Base-by-base conservation (phyloP, 2,329 filamentous ascomycete genomes). In the Cladosporium sp. region DNA sequence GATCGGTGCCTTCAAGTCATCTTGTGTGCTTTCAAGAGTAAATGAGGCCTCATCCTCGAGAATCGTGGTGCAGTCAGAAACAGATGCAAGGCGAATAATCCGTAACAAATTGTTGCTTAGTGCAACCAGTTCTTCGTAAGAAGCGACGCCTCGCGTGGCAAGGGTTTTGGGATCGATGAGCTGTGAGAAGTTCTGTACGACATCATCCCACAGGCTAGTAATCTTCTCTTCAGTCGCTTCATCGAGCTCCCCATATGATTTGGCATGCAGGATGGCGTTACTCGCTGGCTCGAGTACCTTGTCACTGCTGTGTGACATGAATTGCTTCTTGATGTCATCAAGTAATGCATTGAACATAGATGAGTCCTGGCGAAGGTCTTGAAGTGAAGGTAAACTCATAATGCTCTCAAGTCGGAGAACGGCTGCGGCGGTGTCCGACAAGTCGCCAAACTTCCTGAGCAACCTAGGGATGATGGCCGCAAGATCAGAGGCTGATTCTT, bases 251-350 rank as follows among this genome's bases (percentile, higher is more conserved):
- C 93, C 89, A 54, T 89, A 92, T 53, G 84, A 84, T 56, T 88
- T 84, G 7, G 92, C 90, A 64, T 94, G 89, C 27, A 95, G 72
- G 32, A 98, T 80, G 4, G 91, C 88, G 18, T 83, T 78, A 22
- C 86, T 85, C 12, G 90, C 92, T 67, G 96, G 91, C 9, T 83
- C 82, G 39, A 98, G 76, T 15, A 97, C 91, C 49, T 81, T 80
- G 59, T 88, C 86, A 61, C 95, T 88, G 38, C 88, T 87, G 63
- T 98, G 93, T n/a, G 89, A 83, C 60, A 86, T 83, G 70, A 98
- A 97, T 61, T 98, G 93, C 51, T 88, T 89, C 67, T 88, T 90
- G 59, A 97, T 89, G 61, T 96, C 91, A 58, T 95, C 90, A 1
- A 98, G 75, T 25, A 97, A 73, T 18, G 85, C 82, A 6, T 84